Evolutionary conservation across 2,329 filamentous ascomycete genomes (phyloP), one percentile per base, ranked within the genome.

Genomic region (Penicillium psychrosexuale): DNA sequence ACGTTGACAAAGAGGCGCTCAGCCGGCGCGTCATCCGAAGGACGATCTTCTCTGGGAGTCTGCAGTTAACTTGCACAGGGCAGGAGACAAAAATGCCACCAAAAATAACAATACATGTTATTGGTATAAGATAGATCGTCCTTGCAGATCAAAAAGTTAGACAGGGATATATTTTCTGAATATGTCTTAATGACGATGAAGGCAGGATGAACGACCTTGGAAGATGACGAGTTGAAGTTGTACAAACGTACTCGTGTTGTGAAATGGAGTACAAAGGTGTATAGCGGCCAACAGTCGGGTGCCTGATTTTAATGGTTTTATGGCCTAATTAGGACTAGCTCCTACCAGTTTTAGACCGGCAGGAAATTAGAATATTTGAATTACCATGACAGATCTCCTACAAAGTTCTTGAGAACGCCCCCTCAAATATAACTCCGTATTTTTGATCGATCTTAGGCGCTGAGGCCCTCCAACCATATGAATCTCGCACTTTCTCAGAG

Each of bases 1-100:
- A 31, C 12, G 8, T 44, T 55, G 56, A 56, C 39, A 53, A 50
- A 53, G 46, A 50, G 56, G 57, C 58, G 55, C 39, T 50, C 50
- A 46, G 38, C 44, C 42, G 52, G 56, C 42, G 51, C 62, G 62
- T 63, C 62, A 65, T 62, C 51, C 45, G 55, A 59, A 43, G 39
- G 38, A 55, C 11, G 61, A 63, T 64, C 62, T 33, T 43, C 48
- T 44, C 24, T 36, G 27, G 24, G 13, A 17, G 19, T 48, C 28
- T 36, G 48, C 42, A 57, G 36, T 52, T 19, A 54, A 3, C 27
- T 27, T 8, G 19, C 24, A 39, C 15, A 33, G 30, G 33, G 15
- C 39, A 33, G 39, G 22, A 17, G 13, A 19, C 33, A 45, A 54
- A 51, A 19, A 17, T 34, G 9, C 15, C 39, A n/a, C 50, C 22